phyloP scores from a whole-genome alignment of 2,329 filamentous ascomycete genomes.

The Aspergillus japonicus region DNA sequence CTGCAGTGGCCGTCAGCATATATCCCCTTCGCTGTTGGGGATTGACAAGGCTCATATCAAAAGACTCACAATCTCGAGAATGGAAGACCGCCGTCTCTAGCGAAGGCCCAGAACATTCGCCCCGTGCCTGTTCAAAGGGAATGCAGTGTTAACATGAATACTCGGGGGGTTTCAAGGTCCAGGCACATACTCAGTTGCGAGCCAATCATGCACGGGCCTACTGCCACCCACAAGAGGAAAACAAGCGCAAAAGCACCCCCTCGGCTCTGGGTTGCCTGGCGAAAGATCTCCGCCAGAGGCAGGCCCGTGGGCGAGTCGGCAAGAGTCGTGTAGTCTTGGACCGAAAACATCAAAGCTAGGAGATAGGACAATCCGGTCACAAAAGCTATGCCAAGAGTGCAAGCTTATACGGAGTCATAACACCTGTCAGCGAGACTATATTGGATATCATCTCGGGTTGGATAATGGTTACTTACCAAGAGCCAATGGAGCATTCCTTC shows the following conservation, averaged over 20 bases:
- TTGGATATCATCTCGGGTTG: background rate
- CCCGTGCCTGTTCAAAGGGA: constrained; percentile 42
- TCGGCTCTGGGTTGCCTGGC: constrained; percentile 52
- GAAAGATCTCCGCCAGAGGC: constrained; percentile 67
- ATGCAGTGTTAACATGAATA: background rate
- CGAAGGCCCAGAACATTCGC: constrained; percentile 60
- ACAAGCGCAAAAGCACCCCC: constrained; percentile 54
- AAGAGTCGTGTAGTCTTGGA: constrained; percentile 49
- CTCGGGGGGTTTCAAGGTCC: background rate
- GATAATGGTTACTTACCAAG: constrained; percentile 20
- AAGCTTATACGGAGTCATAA: constrained; percentile 27
- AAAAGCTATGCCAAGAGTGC: constrained; percentile 53
- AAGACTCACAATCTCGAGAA: constrained; percentile 27
- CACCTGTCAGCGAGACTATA: background rate
- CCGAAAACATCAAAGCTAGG: constrained; percentile 53
- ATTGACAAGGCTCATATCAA: background rate
- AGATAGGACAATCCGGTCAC: constrained; percentile 52
- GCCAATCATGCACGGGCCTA: constrained; percentile 35
- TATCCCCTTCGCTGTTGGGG: background rate
- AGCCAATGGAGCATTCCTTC: constrained; percentile 32
- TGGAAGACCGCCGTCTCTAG: constrained; percentile 51
- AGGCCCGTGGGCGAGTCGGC: constrained; percentile 45
- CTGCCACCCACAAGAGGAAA: constrained; percentile 38
- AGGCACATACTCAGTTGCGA: constrained; percentile 30
- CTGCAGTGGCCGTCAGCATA: constrained; percentile 29